Conservation (phyloP, 2,329 filamentous ascomycete genomes). For the Elsinoe perseae region DNA sequence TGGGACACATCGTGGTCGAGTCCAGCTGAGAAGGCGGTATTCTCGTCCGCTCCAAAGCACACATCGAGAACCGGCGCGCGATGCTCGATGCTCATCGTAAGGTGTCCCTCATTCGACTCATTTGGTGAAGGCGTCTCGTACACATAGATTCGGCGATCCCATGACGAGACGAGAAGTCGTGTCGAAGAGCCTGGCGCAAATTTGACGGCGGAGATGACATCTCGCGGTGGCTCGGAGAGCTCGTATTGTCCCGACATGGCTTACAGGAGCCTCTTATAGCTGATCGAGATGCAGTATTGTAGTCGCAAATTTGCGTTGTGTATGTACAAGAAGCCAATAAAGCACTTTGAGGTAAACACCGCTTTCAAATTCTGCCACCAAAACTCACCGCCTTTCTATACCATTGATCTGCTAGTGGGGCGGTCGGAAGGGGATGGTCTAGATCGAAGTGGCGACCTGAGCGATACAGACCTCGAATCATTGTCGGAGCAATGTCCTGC, state of each 20-base stretch:
- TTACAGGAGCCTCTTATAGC: no score
- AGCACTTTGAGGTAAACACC: neutral
- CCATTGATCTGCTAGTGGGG: conserved; percentile 2
- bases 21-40: conserved; percentile 77
- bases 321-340: neutral
- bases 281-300: no score
- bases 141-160: conserved; percentile 86
- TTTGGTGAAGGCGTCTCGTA: conserved; percentile 59
- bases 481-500: no score
- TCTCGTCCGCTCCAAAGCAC: conserved; percentile 76
- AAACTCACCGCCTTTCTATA: conserved; percentile 9
- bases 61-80: conserved; percentile 82
- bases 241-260: conserved; percentile 38
- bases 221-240: conserved; percentile 70
- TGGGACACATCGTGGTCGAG: conserved; percentile 76
- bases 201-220: conserved; percentile 77
- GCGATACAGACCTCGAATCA: no score
- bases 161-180: conserved; percentile 82
- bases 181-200: conserved; percentile 72
- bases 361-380: neutral
- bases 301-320: neutral
- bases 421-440: neutral
- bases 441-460: no score
- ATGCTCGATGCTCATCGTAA: conserved; percentile 69
- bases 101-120: conserved; percentile 47